Evolutionary conservation across 441 rosid genomes (phyloP), one percentile per base, ranked within the genome.

Genomic region (Erodium moschatum): DNA sequence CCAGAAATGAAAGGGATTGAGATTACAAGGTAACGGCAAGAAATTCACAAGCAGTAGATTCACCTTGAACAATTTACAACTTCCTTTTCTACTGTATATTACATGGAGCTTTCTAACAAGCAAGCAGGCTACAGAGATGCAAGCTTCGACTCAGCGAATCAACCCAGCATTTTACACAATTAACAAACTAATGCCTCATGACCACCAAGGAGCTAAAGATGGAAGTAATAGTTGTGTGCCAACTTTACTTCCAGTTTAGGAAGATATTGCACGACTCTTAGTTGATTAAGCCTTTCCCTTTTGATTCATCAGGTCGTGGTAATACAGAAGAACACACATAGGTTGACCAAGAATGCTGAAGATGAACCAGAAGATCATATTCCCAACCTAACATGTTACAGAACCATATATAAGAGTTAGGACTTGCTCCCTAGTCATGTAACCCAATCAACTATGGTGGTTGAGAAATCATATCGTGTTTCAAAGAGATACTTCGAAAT

Each of bases 281-380:
- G 69, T 46, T 75, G 67, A 76, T 71, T 75, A 69, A 27, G 71
- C 66, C 8, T 66, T 64, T 70, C 86, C 92, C 70, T 82, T 85
- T 60, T 94, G 88, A 75, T 95, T 95, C 92, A 95, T 90, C 81
- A 90, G 69, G 78, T 95, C 99, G 8, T 95, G 99, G 73, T 95
- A 95, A 75, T 92, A 95, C 35, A 95, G 81, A 73, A 95, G 98
- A 50, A 87, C 80, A 69, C 95, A 88, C 97, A 89, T 92, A 0
- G 99, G 99, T 77, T 95, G 99, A 52, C 98, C 99, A 52, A 95
- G 81, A 61, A 95, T 95, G 90, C 97, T 81, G 84, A 95, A 95
- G 52, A 81, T 67, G 80, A 84, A 85, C 99, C 99, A 95, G 86
- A 95, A 95, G 63, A 90, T 77, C 92, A 95, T 90, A 72, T 92